Percentiles rank a stretch among this genome's conserved stretches.
Evolutionary conservation across 257 asterid genomes (phyloP).

Genomic region (Rhazya stricta): DNA sequence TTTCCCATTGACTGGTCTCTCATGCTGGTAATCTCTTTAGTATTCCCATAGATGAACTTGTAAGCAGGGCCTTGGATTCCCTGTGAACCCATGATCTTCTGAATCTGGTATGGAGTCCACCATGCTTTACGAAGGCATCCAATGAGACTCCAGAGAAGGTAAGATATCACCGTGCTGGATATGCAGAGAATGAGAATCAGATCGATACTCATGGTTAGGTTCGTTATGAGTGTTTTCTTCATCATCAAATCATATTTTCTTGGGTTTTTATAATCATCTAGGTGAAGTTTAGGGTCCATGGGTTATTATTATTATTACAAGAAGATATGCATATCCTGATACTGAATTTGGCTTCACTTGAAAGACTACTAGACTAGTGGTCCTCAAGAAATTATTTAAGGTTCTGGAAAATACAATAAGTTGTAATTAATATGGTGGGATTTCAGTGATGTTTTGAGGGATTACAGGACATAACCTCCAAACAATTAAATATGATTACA

Average conservation of each 20-base stretch:
- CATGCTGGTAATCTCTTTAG: conserved; percentile 39
- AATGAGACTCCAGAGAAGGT: conserved; percentile 25
- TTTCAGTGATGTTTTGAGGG: too few relatives aligned
- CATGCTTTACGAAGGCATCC: conserved; percentile 32
- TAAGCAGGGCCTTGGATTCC: conserved; percentile 58
- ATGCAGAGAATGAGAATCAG: conserved; percentile 12
- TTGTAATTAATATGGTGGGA: too few relatives aligned
- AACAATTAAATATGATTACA: background rate
- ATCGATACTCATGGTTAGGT: conserved; percentile 18
- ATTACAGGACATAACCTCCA: background rate
- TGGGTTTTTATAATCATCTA: background rate
- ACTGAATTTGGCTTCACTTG: background rate
- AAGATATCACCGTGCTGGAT: conserved; percentile 22
- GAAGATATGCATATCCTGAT: background rate
- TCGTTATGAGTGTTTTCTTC: background rate
- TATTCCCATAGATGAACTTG: conserved; percentile 42
- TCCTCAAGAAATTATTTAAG: background rate
- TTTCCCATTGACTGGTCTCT: conserved; percentile 18
- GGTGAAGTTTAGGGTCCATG: background rate
- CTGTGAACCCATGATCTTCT: conserved; percentile 25
- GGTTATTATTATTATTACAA: background rate
- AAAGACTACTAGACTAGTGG: background rate
- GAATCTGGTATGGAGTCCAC: conserved; percentile 40
- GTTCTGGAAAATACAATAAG: background rate
- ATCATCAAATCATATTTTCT: background rate